A percentile compares a stretch with the other conserved stretches of the same genome.
Conservation (phyloP, 768 basidiomycete species). For the Cytidiella melzeri region DNA sequence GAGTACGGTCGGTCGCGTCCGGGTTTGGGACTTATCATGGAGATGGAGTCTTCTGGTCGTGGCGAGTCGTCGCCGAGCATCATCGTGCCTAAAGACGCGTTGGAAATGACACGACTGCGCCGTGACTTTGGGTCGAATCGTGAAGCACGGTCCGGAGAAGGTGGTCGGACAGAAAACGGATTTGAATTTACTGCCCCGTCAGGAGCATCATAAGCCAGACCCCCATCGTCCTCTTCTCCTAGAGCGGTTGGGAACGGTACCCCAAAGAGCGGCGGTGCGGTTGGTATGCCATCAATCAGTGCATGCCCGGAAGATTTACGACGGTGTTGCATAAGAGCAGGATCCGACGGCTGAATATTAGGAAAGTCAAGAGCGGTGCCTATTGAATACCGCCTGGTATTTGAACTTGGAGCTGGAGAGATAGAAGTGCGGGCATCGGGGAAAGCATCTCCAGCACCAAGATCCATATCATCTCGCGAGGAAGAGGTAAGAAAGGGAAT, state of each 20-base stretch:
- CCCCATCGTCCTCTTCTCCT: conserved; percentile 43
- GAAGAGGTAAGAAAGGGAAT: conserved; percentile 19
- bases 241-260: conserved; percentile 45
- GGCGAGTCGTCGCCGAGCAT: conserved; percentile 45
- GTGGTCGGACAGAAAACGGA: conserved; percentile 25
- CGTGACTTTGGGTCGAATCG: conserved; percentile 42
- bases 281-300: conserved; percentile 36
- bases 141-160: conserved; percentile 35
- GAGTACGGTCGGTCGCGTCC: conserved; percentile 57
- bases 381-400: conserved; percentile 50
- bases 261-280: conserved; percentile 37
- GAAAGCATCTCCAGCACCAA: conserved; percentile 42
- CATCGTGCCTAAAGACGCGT: conserved; percentile 56
- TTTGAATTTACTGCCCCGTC: conserved; percentile 20
- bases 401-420: conserved; percentile 8
- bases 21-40: conserved; percentile 30
- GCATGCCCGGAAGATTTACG: conserved; percentile 47
- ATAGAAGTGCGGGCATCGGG: conserved; percentile 32
- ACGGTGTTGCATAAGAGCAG: conserved; percentile 33
- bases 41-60: conserved; percentile 26
- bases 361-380: conserved; percentile 51
- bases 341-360: conserved; percentile 35
- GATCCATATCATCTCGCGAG: conserved; percentile 22
- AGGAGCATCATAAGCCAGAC: conserved; percentile 41
- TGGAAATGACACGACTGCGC: conserved; percentile 36